Evolutionary conservation across 192 early-diverging fungal genomes (phyloP), one percentile per base, ranked within the genome.

Genomic region (Rhizoclosmatium sp.): DNA sequence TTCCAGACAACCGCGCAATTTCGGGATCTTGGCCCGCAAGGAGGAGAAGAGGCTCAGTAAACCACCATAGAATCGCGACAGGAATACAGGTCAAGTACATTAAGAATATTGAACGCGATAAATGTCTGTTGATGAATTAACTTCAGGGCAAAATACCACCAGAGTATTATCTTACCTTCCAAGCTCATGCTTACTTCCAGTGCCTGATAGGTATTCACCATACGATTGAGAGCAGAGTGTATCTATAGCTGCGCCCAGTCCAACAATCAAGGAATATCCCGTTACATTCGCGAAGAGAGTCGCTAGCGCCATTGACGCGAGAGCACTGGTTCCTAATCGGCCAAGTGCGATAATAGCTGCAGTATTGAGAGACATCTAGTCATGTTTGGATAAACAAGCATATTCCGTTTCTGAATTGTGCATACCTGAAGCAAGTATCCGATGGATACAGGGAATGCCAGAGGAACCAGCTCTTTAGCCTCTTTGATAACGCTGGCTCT

Each of bases 1-100:
- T 40, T 7, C 91, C 93, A 31, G 94, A 89, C 23, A 96, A 81
- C 3, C 79, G 16, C 0, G 96, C 88, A 4, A 97, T 76, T 46
- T 86, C 81, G 0, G 84, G 78, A 47, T 97, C 91, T 85, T 99
- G 97, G n/a, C 89, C 88, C 2, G 93, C 70, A 56, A 88, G 82
- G 4, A 93, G 51, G 42, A 99, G 81, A 44, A 96, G 78, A 19
- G 76, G 44, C 67, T 93, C 94, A 2, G 94, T 87, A 47, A 90
- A 84, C 90, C 88, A 92, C 87, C 94, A 92, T 54, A 94, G 69
- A 1, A 87, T 78, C 4, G 87, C 81, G 69, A 98, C 92, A 3
- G 93, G 90, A 46, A 96, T 60, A 75, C 91, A 90, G 68, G 94
- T 82, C 21, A 92, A 16, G n/a, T 82, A 76, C 67, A 94, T 85